Evolutionary conservation across 2,329 filamentous ascomycete genomes (phyloP), one percentile per base, ranked within the genome.

Genomic region (Neonectria magnoliae): DNA sequence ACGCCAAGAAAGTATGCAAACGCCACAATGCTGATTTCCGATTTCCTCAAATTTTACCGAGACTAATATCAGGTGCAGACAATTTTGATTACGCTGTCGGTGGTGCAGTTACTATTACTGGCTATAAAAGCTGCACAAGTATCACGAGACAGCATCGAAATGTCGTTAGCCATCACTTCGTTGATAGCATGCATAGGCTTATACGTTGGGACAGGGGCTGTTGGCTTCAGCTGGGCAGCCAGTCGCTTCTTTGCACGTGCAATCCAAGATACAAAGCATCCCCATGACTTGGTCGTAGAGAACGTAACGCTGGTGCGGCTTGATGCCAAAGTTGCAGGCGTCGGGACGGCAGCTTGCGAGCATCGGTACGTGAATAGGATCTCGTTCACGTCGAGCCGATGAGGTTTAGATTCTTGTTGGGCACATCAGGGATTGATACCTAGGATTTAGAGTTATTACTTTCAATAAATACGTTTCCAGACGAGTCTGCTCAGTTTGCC

Each of bases 201-300:
- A 33, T 11, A 20, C 10, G 20, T 1, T 22, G 10, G 9, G 10
- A 4, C 8, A 13, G 8, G 10, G 14, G 65, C 63, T 4, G 31
- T 57, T 4, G 62, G 65, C 5, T 77, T 86, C 66, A 85, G 80
- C 72, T 92, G 91, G 78, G 81, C 82, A 52, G 87, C 84, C 0
- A 83, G 82, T 7, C 84, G 85, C 65, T 87, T 89, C 71, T 81
- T 81, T 18, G 80, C 83, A 25, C 73, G 77, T 36, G 85, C 83
- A 51, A 77, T 92, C 25, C 84, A 88, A 53, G 81, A 81, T 2
- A 88, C 90, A 3, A 83, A 79, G 47, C 90, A 93, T 75, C 90
- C 90, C 1, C 82, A 86, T 68, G 88, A 93, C 73, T 76, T 93
- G 60, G 80, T 79, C 2, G 82, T 82, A 65, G 81, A 85, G 69